Conservation (phyloP, 192 early-diverging fungal genomes). For the Pecoramyces ruminantium region DNA sequence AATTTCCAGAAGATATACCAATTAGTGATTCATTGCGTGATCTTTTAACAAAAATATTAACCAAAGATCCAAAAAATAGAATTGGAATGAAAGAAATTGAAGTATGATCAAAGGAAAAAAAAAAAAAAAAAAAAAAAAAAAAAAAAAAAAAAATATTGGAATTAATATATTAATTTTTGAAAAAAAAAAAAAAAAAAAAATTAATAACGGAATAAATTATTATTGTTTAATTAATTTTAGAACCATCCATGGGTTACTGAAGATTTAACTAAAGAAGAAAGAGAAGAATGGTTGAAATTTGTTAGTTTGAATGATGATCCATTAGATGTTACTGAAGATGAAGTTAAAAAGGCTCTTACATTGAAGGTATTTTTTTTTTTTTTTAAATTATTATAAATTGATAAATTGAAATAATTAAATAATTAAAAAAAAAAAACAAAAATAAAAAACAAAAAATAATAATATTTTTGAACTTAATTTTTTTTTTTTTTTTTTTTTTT, state of each 20-base stretch:
- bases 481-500: too few relatives aligned
- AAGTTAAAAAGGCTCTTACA: conserved; percentile 49
- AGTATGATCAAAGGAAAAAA: too few relatives aligned
- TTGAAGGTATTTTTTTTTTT: conserved; percentile 31
- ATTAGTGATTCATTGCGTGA: conserved; percentile 47
- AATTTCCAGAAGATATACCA: conserved; percentile 22
- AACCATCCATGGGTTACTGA: conserved; percentile 72
- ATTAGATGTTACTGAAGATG: conserved; percentile 64
- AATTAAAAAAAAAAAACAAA: too few relatives aligned
- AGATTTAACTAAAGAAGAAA: conserved; percentile 40
- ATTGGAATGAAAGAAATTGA: conserved; percentile 80
- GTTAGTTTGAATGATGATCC: conserved; percentile 30
- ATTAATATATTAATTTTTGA: too few relatives aligned
- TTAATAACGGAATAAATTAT: too few relatives aligned
- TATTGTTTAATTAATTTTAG: conserved; percentile 9
- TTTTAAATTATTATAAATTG: too few relatives aligned
- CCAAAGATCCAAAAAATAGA: conserved; percentile 70
- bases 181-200: too few relatives aligned
- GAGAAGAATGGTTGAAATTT: conserved; percentile 51
- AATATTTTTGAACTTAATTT: too few relatives aligned
- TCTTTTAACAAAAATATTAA: conserved; percentile 53
- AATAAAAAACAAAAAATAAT: too few relatives aligned
- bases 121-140: too few relatives aligned
- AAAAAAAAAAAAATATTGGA: too few relatives aligned
- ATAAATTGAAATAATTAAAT: too few relatives aligned